Conservation (phyloP, 23 red algal genomes). For the Pyropia haitanensis region DNA sequence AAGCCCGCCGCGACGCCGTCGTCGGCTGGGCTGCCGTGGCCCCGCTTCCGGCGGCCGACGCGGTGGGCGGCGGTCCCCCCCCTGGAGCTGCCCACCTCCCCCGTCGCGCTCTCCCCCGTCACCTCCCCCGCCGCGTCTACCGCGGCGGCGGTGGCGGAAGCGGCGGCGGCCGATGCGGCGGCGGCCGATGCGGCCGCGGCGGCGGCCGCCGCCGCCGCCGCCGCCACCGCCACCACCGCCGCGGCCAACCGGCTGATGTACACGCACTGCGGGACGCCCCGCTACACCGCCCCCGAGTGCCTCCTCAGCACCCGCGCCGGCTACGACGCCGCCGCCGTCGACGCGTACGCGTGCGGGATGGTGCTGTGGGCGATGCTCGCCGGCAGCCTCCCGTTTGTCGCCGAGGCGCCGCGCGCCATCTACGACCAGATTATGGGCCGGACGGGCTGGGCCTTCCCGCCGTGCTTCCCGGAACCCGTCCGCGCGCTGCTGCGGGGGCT, state of each 20-base stretch:
- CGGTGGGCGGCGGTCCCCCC: background rate
- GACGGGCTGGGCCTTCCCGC: constrained; percentile 31
- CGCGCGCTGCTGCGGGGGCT: constrained; percentile 26
- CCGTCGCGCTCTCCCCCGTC: too few relatives aligned
- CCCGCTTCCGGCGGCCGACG: background rate
- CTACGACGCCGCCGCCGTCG: constrained; percentile 75
- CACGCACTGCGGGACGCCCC: constrained; percentile 62
- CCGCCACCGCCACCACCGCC: too few relatives aligned
- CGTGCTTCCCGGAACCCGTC: constrained; percentile 23
- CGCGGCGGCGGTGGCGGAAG: too few relatives aligned
- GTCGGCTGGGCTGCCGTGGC: too few relatives aligned
- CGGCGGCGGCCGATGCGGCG: too few relatives aligned
- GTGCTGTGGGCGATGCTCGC: constrained; percentile 77
- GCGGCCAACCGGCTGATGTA: constrained; percentile 31
- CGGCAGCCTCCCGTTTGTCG: constrained; percentile 69
- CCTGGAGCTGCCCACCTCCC: background rate
- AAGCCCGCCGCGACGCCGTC: too few relatives aligned
- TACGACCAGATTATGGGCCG: constrained; percentile 53
- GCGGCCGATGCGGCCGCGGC: too few relatives aligned
- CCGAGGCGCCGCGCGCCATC: constrained; percentile 60
- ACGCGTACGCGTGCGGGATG: constrained; percentile 89
- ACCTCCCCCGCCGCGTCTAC: too few relatives aligned
- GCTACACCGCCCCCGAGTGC: constrained; percentile 65
- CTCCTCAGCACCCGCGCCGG: constrained; percentile 46
- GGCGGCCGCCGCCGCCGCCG: too few relatives aligned